Conservation (phyloP, 768 basidiomycete species). For the Lepiota venenata region DNA sequence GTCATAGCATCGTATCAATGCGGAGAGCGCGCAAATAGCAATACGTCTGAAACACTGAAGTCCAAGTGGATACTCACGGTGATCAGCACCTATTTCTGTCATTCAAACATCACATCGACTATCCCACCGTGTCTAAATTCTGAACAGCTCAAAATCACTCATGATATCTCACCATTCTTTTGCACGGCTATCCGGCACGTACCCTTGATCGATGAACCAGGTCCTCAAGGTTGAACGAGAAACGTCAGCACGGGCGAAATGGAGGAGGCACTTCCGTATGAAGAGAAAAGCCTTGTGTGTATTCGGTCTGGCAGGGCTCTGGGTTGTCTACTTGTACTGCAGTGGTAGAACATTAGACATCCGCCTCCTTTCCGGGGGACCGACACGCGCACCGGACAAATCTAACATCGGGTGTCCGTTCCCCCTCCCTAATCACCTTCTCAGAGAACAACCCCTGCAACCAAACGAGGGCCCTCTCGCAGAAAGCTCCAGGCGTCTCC, state of each 20-base stretch:
- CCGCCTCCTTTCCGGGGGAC: not conserved
- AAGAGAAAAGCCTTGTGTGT: not conserved
- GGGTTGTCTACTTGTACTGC: not conserved
- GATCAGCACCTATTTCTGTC: not conserved
- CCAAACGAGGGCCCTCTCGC: conserved; percentile 18
- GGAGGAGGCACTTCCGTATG: not conserved
- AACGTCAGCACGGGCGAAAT: too few species aligned
- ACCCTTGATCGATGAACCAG: not conserved
- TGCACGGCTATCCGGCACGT: too few species aligned
- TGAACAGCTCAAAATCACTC: too few species aligned
- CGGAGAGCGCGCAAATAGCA: not conserved
- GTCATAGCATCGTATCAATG: conserved; percentile 11
- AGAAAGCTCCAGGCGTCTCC: conserved; percentile 21
- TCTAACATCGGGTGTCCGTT: conserved; percentile 15
- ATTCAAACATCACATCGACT: not conserved
- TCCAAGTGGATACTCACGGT: not conserved
- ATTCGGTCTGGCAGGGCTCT: not conserved
- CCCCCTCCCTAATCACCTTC: conserved; percentile 22
- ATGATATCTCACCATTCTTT: too few species aligned
- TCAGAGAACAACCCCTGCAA: conserved; percentile 23
- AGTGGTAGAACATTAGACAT: not conserved
- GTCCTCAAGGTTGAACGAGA: not conserved
- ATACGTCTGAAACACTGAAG: too few species aligned
- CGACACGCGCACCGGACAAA: not conserved
- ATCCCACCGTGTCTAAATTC: too few species aligned